Evolutionary conservation across 2,329 filamentous ascomycete genomes (phyloP), one percentile per base, ranked within the genome.

Genomic region (Pseudovirgaria hyperparasitica): DNA sequence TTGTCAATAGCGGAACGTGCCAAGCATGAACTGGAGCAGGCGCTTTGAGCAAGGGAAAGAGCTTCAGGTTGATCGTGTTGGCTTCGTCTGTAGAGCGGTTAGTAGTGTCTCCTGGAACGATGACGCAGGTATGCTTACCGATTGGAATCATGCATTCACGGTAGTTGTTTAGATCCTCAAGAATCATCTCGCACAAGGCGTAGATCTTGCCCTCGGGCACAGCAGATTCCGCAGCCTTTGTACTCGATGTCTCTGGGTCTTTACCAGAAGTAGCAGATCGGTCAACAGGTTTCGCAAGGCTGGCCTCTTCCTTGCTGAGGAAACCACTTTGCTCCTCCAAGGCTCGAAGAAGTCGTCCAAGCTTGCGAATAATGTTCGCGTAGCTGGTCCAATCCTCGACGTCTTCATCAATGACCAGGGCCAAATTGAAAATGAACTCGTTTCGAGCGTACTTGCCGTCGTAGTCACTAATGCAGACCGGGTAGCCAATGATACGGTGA

Each of bases 401-500:
- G 18, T 68, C 62, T 30, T 74, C 69, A 26, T 79, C 70, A 26
- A 93, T 65, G 16, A 93, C 78, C 23, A 96, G 64, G 32, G 84
- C 85, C 48, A 96, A 93, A 55, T 96, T 96, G 70, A 96, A 98
- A 48, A 94, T 93, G 63, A 94, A 96, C 54, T 92, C 82, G 56
- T 93, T 93, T 32, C 90, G 77, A 46, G 79, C 73, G 48, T 96
- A 93, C 40, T 78, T 77, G 29, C 75, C 69, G 37, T 85, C 72
- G 21, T 76, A 32, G 8, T 50, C 40, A 27, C 78, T 73, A 47
- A 96, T 82, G 48, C 84, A 87, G 28, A 96, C 78, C 0, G 90
- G 90, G 43, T 85, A 84, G 10, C 86, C 84, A 18, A 98, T 67
- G 29, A 98, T 73, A 31, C 76, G 74, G 54, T 86, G 79, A 23